Evolutionary conservation across 1,284 basidiomycete genomes (phyloP).

Genomic region (Apiotrichum domesticum): DNA sequence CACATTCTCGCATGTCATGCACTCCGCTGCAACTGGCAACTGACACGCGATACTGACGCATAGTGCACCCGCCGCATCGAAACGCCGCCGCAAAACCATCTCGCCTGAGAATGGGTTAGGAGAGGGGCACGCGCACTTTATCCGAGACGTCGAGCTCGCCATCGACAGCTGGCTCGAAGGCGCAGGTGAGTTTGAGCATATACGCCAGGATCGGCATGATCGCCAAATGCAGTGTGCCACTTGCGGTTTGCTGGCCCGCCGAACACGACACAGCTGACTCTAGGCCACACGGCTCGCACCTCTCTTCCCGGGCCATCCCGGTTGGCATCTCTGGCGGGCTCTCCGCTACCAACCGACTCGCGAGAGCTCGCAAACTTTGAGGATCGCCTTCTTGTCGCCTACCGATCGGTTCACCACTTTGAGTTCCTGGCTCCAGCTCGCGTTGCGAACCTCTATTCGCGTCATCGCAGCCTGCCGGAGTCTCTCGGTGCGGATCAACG

Average conservation of each 20-base stretch:
- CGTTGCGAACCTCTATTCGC: conserved; percentile 16
- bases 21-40: background rate
- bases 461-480: conserved; percentile 20
- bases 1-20: too few species aligned
- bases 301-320: conserved; percentile 12
- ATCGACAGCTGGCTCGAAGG: conserved; percentile 18
- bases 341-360: conserved; percentile 2
- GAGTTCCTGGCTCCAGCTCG: conserved; percentile 10
- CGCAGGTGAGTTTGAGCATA: conserved; percentile 7
- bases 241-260: background rate
- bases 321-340: background rate
- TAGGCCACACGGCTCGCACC: conserved; percentile 12
- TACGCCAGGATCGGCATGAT: background rate
- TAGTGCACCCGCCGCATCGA: conserved; percentile 17
- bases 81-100: conserved; percentile 13
- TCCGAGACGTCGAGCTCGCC: conserved; percentile 16
- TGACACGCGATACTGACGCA: background rate
- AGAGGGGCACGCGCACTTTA: conserved; percentile 15
- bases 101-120: conserved; percentile 10
- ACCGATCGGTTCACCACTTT: conserved; percentile 16
- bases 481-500: conserved; percentile 22
- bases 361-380: conserved; percentile 10
- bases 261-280: background rate
- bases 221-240: background rate
- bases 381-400: conserved; percentile 12